Evolutionary conservation across 2,329 filamentous ascomycete species (phyloP), one percentile per base, ranked within the genome.

Genomic region (Thielaviopsis euricoi): DNA sequence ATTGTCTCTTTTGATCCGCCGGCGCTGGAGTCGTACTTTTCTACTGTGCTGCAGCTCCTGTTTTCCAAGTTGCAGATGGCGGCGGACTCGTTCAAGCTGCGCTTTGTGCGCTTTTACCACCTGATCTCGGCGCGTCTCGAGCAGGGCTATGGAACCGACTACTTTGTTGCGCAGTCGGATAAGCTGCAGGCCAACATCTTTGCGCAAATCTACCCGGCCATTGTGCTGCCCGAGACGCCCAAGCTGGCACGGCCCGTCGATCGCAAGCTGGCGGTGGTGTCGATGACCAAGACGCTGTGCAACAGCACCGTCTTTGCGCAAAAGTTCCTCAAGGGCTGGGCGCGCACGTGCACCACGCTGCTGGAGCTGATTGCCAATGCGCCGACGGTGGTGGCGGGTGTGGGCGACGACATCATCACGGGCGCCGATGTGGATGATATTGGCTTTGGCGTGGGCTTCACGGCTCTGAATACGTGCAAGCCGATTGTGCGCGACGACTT

Each of bases 381-480:
- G 25, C 90, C 91, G 1, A 72, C 74, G 40, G 79, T 91, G 4
- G 73, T 78, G 6, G 72, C 75, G 17, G 80, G 84, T 1, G 73
- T 78, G 40, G 83, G 85, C 59, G 84, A 88, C 62, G 89, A 94
- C 63, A 73, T 87, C 55, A 84, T 95, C 62, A 80, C 82, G 12
- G 93, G 97, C 67, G 84, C 89, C 2, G 91, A 97, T 65, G 87
- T 95, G 25, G 93, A 98, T 65, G 93, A 98, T 68, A 83, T 96
- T 63, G 85, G 88, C 26, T 98, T 98, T 66, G 93, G 93, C 25
- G 83, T 96, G 63, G 91, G 89, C 9, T 98, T 95, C 71, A 97
- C 93, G 0, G 85, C 87, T 33, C 79, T 98, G 62, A 95, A 91
- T 73, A 96, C 91, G 0, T 93, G 91, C 73, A 88, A 85, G 68